Evolutionary conservation across 139 green algal species (phyloP), one percentile per base, ranked within the genome.

Genomic region (Chlamydomonas incerta): DNA sequence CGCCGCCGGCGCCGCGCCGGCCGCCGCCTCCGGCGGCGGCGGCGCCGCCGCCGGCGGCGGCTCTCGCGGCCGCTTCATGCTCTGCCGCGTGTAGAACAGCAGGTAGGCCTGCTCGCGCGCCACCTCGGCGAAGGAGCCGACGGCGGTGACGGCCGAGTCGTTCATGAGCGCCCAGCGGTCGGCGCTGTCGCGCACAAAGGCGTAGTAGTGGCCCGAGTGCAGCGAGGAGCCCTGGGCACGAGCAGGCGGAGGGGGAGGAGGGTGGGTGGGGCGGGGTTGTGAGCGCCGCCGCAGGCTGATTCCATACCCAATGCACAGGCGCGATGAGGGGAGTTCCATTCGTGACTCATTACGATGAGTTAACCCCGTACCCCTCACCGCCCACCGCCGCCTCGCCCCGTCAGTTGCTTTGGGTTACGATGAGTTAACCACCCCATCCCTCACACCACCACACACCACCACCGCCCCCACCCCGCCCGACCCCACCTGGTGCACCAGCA

Each of bases 101-200:
- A 99, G 94, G 93, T 99, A 99, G 0, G 97, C 95, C 50, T 93
- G 87, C 90, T 99, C 95, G 0, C 88, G 74, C 67, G 96, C 86
- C 33, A 97, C 96, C 21, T 46, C 24, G 23, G 26, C 60, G 60
- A 31, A n/a, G 23, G 60, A 31, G 60, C 2, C 24, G 23, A 26
- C 57, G 29, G 18, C n/a, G n/a, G 3, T 20, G 10, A 37, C 63
- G 10, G 26, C 11, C 23, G 23, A 31, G 90, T 99, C 97, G 86
- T 99, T 96, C 77, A 94, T 93, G 69, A 86, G 86, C 82, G 95
- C 83, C 97, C 97, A 99, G n/a, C 92, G 77, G 21, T 93, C 95
- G 35, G 80, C 86, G 17, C 82, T 76, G 29, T 90, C 89, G 24
- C 92, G 92, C 41, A 97, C 93, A 69, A 93, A 97, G 35, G 87